Evolutionary conservation across 345 rosid genomes (phyloP), one percentile per base, ranked within the genome.

Genomic region (Kandelia obovata): DNA sequence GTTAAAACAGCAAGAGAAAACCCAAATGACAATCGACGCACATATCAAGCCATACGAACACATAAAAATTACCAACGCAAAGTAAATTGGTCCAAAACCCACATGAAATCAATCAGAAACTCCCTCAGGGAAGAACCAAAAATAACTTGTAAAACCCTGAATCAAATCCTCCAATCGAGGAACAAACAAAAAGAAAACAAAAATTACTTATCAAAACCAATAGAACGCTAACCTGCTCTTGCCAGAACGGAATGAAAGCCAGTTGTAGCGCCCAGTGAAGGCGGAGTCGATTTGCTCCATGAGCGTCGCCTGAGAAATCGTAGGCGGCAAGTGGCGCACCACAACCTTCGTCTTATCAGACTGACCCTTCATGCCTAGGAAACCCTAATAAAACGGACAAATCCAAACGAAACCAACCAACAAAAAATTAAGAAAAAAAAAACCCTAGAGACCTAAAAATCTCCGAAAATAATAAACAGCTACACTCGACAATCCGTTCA

Each of bases 331-430:
- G 80, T 79, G 88, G 62, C 96, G 89, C 25, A 89, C 77, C 70
- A 87, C 90, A 76, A 86, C 92, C 79, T 87, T 89, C 67, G 86
- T 87, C 71, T 86, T 90, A 75, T 87, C 90, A 75, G 73, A 71
- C 69, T 70, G 63, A 43, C 75, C 87, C 77, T 75, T 87, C 95
- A 89, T 84, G 62, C 73, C 83, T 56, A 27, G 10, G 21, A 34
- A 34, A 34, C 37, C 37, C 16, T 32, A 59, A 20, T 66, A 39
- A 39, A 39, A 39, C 47, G 47, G 11, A 39, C 13, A 39, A 39
- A 39, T 39, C 47, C 47, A 39, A 39, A 10, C 13, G 13, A 39
- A 39, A 39, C 47, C 15, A 39, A 39, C 68, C 34, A 62, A 65
- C 25, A 66, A 60, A 5, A 71, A 75, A 70, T 56, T 52, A 56